Evolutionary conservation across 306 rosid species (phyloP), one percentile per base, ranked within the genome.

Genomic region (Pachyrhizus erosus): DNA sequence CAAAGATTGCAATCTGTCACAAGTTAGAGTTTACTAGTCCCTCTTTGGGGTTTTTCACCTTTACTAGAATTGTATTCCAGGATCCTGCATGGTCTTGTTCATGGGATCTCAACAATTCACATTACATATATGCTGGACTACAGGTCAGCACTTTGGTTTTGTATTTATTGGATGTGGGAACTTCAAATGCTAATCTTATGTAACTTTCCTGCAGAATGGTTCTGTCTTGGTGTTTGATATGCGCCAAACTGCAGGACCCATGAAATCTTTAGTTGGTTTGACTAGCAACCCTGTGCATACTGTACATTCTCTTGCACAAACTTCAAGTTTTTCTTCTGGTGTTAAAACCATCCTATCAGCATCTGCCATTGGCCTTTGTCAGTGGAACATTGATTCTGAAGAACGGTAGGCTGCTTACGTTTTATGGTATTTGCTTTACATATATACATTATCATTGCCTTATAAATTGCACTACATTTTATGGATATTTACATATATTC

Each of bases 61-160:
- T 76, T 76, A 58, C 66, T 71, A 43, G 66, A 83, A 60, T 86
- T 58, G 17, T 85, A 62, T 88, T 85, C 31, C 84, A 93, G 98
- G 85, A 55, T 81, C 89, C 97, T 79, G 97, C 98, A 79, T 92
- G 99, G 97, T 89, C 99, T 29, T 96, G 97, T 76, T 87, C 99
- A 27, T 92, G 99, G 99, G 98, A 96, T 89, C 90, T 84, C 69
- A 86, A 78, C 70, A 68, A 58, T 73, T 85, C 91, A 0, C 87
- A 92, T 79, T 80, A 87, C 85, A 48, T 87, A 66, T 96, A 93
- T 84, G 96, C 94, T 34, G 99, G 99, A 81, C 85, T 96, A 66
- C 97, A 96, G 97, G 99, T 96, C 18, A 76, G 88, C 75, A 33
- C 40, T 24, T 71, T 70, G 61, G 37, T 79, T 65, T 49, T 81